These are phyloP conservation scores for Pestalotiopsis sp. DNA, from an alignment of 2,329 filamentous ascomycete species.

Conservation along the genomic window DNA sequence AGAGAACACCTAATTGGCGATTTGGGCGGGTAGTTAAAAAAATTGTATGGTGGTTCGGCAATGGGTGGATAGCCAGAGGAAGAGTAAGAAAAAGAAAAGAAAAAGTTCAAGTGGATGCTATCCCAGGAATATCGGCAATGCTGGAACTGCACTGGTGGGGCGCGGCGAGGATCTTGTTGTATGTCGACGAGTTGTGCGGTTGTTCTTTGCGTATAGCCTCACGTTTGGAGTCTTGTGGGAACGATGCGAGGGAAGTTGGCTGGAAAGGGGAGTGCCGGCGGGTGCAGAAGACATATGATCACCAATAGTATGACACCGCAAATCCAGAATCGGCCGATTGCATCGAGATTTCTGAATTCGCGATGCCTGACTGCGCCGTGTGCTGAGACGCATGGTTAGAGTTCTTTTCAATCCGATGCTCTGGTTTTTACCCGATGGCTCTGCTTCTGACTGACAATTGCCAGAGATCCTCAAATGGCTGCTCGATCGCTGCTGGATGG, in stretches of 20 bases:
- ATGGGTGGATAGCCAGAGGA: background rate
- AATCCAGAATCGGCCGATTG: constrained; percentile 14
- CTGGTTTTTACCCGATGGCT: background rate
- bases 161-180: background rate
- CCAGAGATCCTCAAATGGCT: background rate
- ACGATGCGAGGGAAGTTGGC: background rate
- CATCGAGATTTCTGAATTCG: constrained; percentile 15
- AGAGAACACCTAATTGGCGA: too few species aligned
- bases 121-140: background rate
- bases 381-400: background rate
- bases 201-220: constrained; percentile 8
- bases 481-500: background rate
- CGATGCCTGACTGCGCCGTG: background rate
- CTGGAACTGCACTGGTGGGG: background rate
- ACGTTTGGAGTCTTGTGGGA: background rate
- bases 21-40: background rate
- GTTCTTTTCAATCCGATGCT: background rate
- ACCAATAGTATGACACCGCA: background rate
- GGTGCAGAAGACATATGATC: background rate
- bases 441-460: background rate
- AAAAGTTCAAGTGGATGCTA: background rate
- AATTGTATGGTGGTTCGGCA: background rate
- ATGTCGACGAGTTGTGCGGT: background rate
- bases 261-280: background rate
- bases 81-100: background rate